Evolutionary conservation across 208 protist species (phyloP).

Genomic region (Strigomonas galati): DNA sequence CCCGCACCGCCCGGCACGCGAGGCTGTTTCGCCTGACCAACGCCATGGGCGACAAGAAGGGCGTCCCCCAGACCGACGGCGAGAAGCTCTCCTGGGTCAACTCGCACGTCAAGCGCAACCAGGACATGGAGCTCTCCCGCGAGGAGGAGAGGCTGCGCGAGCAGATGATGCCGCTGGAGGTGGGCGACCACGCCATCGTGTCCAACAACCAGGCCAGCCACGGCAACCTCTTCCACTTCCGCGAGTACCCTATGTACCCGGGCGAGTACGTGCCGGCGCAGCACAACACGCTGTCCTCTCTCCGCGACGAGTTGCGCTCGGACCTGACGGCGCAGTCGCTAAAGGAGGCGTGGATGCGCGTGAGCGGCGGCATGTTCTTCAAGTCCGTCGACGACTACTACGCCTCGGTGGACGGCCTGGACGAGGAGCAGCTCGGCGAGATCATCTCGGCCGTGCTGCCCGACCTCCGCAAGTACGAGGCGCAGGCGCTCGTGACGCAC

Average conservation of each 20-base stretch:
- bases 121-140: conserved; percentile 68
- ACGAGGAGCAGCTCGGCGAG: conserved; percentile 81
- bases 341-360: conserved; percentile 88
- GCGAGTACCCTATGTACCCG: conserved; percentile 90
- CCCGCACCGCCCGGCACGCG: conserved; percentile 89
- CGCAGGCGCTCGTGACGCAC: conserved; percentile 70
- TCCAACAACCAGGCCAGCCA: conserved; percentile 65
- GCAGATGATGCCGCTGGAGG: conserved; percentile 53
- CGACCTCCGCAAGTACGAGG: conserved; percentile 61
- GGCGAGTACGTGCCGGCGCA: conserved; percentile 87
- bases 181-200: conserved; percentile 62
- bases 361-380: conserved; percentile 76
- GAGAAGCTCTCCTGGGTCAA: conserved; percentile 81
- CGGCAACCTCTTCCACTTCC: conserved; percentile 88
- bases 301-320: conserved; percentile 74
- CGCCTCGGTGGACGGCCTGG: conserved; percentile 75
- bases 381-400: conserved; percentile 86
- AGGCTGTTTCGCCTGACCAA: conserved; percentile 70
- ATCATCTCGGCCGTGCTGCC: conserved; percentile 82
- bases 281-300: conserved; percentile 83
- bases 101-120: conserved; percentile 63
- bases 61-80: conserved; percentile 62
- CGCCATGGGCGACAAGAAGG: conserved; percentile 20
- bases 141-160: conserved; percentile 74
- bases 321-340: conserved; percentile 84